Evolutionary conservation across 1,284 basidiomycete species (phyloP).

Genomic region (Malassezia brasiliensis): DNA sequence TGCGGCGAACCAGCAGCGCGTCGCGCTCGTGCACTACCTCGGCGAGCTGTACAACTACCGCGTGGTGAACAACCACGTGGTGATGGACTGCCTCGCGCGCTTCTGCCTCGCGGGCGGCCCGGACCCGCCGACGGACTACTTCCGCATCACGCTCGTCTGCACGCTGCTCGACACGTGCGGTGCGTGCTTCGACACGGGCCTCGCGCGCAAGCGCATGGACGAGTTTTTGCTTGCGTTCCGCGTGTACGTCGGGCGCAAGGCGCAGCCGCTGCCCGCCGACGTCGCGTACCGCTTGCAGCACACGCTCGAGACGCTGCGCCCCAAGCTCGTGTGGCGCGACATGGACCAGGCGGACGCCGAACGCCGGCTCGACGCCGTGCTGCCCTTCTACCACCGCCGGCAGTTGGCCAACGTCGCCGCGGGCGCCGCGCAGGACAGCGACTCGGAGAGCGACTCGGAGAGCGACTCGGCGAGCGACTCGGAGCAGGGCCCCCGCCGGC

Average conservation of each 20-base stretch:
- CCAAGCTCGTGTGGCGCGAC: slow-evolving; percentile 7
- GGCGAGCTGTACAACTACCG: slow-evolving; percentile 96
- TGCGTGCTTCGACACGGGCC: slow-evolving; percentile 77
- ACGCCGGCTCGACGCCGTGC: background rate
- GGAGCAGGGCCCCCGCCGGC: too few relatives aligned
- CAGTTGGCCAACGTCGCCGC: background rate
- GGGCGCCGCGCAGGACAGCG: slow-evolving; percentile 8
- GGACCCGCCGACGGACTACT: slow-evolving; percentile 68
- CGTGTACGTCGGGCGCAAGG: slow-evolving; percentile 58
- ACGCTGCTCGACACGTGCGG: slow-evolving; percentile 88
- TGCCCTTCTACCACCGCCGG: background rate
- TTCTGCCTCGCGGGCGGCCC: slow-evolving; percentile 92
- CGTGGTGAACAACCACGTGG: slow-evolving; percentile 73
- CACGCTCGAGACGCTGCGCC: slow-evolving; percentile 46
- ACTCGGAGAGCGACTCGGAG: slow-evolving; percentile 11
- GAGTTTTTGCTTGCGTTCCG: slow-evolving; percentile 4
- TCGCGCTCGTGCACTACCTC: slow-evolving; percentile 83
- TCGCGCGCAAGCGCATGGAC: slow-evolving; percentile 4
- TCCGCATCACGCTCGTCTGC: slow-evolving; percentile 83
- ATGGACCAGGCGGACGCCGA: background rate
- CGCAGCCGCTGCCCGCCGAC: slow-evolving; percentile 74
- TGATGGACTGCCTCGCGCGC: slow-evolving; percentile 91
- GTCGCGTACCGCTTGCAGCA: slow-evolving; percentile 93
- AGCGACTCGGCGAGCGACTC: background rate
- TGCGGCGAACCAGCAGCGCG: slow-evolving; percentile 82